Evolutionary conservation across 1,284 basidiomycete genomes (phyloP), one percentile per base, ranked within the genome.

Genomic region (Ustilago lituana): DNA sequence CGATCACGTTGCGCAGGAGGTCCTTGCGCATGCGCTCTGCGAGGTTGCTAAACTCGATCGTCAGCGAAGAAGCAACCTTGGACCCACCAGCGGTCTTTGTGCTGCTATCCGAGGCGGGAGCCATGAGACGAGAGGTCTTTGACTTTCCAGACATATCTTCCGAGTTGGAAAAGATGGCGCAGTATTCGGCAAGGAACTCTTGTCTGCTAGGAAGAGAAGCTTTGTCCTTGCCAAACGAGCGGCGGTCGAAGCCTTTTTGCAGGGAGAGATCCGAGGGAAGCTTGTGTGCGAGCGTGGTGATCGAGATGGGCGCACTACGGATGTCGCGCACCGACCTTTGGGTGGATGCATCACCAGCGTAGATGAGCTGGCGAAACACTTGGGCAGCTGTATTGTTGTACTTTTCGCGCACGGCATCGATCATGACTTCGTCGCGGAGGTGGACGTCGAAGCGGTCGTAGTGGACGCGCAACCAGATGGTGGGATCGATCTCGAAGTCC

Each of bases 401-500:
- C 49, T 79, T 74, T 24, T 64, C 54, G 12, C 70, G 53, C 11
- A 76, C 72, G 9, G 78, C 74, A 6, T 69, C 67, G 19, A 66
- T 57, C 56, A 77, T 65, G 31, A 69, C 40, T 82, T 90, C 86
- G 82, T 96, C 94, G 31, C 95, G 90, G 45, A 97, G 88, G 74
- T 92, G 89, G 29, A 94, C 85, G 73, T 92, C 89, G 83, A 94
- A 95, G 71, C 89, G 90, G 72, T 94, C 90, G 77, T 89, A 91
- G 83, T 96, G 94, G 51, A 97, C 87, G 40, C 90, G 88, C 79
- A 94, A 90, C 83, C 90, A 90, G 20, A 90, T 86, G 3, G 85
- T 85, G 19, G 69, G 58, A 43, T 76, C 76, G 36, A 77, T 73
- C 4, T 72, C 73, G 20, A 58, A 61, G 37, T 59, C 65, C 31